phyloP scores from a whole-genome alignment of 306 rosid species.

The Begonia masoniana region DNA sequence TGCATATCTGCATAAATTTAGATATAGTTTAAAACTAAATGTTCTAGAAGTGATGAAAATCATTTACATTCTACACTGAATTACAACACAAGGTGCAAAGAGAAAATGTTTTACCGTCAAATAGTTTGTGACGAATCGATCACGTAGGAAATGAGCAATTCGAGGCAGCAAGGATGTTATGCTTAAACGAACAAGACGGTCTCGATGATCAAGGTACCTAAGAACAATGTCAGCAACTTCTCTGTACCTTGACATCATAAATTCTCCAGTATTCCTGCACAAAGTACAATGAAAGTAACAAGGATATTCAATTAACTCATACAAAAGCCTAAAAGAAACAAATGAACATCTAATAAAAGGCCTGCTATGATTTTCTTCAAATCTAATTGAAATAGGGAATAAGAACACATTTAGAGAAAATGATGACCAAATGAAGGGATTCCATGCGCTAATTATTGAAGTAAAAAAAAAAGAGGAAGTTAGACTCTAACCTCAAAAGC shows the following conservation, averaged over 20 bases:
- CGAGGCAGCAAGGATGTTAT: constrained; percentile 92
- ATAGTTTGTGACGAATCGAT: constrained; percentile 92
- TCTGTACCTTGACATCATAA: constrained; percentile 98
- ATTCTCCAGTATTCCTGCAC: constrained; percentile 94
- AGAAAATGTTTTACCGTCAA: constrained; percentile 47
- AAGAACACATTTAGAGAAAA: too few relatives aligned
- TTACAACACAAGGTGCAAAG: constrained; percentile 10
- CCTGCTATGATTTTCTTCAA: too few relatives aligned
- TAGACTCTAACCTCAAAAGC: constrained; percentile 67
- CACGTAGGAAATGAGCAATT: constrained; percentile 95
- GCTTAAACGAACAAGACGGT: constrained; percentile 95
- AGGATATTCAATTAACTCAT: background rate
- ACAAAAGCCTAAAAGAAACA: background rate
- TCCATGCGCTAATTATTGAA: background rate
- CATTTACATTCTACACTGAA: background rate
- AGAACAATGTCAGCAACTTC: constrained; percentile 99
- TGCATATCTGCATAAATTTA: constrained; percentile 78
- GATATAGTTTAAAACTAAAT: background rate
- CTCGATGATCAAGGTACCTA: constrained; percentile 82
- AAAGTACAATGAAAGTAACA: background rate
- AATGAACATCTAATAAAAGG: too few relatives aligned
- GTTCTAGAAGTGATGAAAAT: too few relatives aligned
- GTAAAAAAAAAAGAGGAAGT: background rate
- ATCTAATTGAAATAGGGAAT: too few relatives aligned
- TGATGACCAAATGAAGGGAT: background rate